phyloP scores from a whole-genome alignment of 139 green algal genomes.

The Chlorella sp. region DNA sequence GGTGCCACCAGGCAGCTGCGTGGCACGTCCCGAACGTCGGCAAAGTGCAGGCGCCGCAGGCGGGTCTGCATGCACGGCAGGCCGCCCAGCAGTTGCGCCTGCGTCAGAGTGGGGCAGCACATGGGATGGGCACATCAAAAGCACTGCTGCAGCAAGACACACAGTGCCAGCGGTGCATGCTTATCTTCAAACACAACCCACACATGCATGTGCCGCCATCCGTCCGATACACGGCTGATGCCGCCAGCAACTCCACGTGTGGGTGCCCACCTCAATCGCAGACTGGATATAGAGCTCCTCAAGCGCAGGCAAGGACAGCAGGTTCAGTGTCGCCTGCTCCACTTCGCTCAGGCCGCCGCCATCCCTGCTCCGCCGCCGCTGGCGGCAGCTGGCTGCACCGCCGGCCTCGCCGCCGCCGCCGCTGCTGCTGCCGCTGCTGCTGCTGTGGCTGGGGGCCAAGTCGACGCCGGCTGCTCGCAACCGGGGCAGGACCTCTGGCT shows the following conservation, averaged over 20 bases:
- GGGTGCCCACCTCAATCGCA: not conserved
- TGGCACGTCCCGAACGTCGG: not conserved
- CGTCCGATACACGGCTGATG: too few species aligned
- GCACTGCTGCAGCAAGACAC: not conserved
- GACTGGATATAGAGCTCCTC: conserved; percentile 8
- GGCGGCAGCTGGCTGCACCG: not conserved
- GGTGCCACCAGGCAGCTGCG: not conserved
- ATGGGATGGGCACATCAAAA: not conserved
- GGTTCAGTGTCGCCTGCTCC: not conserved
- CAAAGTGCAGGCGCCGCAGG: conserved; percentile 13
- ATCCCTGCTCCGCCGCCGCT: not conserved
- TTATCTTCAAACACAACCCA: not conserved
- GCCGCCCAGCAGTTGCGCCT: not conserved
- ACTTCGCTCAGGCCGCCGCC: not conserved
- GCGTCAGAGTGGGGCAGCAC: not conserved
- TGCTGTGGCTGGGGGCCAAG: not conserved
- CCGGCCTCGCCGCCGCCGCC: not conserved
- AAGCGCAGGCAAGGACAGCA: conserved; percentile 3
- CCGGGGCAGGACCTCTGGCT: not conserved
- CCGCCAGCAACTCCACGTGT: too few species aligned
- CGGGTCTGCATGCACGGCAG: not conserved
- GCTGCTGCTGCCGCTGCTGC: not conserved
- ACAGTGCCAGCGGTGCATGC: not conserved
- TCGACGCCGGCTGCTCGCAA: not conserved
- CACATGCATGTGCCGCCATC: not conserved